A percentile compares a stretch with the other conserved stretches of the same genome.
phyloP scores from a whole-genome alignment of 2,329 filamentous ascomycete species.

The Curvularia eragrostidis region DNA sequence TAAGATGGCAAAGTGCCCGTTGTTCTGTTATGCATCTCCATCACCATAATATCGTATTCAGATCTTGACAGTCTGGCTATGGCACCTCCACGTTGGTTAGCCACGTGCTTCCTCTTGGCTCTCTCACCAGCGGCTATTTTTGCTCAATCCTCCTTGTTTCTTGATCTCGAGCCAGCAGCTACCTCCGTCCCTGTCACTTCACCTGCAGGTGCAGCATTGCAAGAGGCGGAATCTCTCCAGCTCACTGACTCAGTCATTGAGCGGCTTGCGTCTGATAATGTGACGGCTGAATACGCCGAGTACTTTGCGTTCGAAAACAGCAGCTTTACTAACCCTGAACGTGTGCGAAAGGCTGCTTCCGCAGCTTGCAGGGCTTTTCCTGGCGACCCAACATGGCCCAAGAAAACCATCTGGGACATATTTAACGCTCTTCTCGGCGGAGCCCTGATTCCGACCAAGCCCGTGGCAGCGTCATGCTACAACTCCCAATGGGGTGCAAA shows the following conservation, averaged over 20 bases:
- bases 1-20: not conserved
- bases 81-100: slow-evolving; percentile 1
- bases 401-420: slow-evolving; percentile 17
- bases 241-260: slow-evolving; percentile 8
- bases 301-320: slow-evolving; percentile 11
- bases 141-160: not conserved
- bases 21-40: not conserved
- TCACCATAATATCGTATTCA: not conserved
- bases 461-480: slow-evolving; percentile 29
- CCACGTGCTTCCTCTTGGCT: slow-evolving; percentile 3
- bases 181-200: slow-evolving; percentile 2
- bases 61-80: slow-evolving; percentile 1
- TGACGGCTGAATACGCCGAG: not conserved
- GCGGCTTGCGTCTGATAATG: not conserved
- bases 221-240: slow-evolving; percentile 11
- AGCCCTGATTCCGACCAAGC: slow-evolving; percentile 25
- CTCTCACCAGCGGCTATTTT: not conserved
- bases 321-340: not conserved
- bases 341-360: not conserved
- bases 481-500: slow-evolving; percentile 19
- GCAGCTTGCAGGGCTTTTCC: slow-evolving; percentile 27
- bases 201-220: slow-evolving; percentile 6
- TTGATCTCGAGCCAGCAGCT: slow-evolving; percentile 9
- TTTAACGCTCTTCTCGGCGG: slow-evolving; percentile 23
- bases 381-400: slow-evolving; percentile 25